Evolutionary conservation across 2,329 filamentous ascomycete species (phyloP).

Genomic region (Nothophoma quercina): DNA sequence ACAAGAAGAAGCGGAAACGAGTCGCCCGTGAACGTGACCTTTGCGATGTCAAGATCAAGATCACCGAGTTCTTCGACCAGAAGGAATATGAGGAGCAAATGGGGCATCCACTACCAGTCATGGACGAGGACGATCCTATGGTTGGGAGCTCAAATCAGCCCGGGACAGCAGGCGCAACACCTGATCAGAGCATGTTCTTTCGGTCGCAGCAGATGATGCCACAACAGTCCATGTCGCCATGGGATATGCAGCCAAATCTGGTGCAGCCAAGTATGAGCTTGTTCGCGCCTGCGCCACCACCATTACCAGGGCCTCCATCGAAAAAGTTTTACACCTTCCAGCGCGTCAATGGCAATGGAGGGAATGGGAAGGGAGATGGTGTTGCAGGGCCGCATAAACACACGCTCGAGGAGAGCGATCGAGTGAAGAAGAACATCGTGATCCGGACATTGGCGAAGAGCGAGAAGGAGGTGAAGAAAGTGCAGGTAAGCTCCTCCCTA

Average conservation of each 20-base stretch:
- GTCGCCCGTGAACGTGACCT: slow-evolving; percentile 76
- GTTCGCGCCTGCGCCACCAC: slow-evolving; percentile 16
- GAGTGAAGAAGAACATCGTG: slow-evolving; percentile 82
- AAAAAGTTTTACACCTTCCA: slow-evolving; percentile 72
- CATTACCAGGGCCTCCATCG: slow-evolving; percentile 11
- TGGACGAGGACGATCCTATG: slow-evolving; percentile 19
- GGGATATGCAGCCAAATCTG: slow-evolving; percentile 36
- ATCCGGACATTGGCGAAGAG: slow-evolving; percentile 70
- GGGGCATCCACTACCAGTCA: slow-evolving; percentile 35
- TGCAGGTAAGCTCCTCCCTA: slow-evolving; percentile 35
- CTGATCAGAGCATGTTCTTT: slow-evolving; percentile 33
- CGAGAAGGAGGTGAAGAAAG: slow-evolving; percentile 70
- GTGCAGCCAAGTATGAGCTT: slow-evolving; percentile 25
- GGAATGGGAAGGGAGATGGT: slow-evolving; percentile 74
- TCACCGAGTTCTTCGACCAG: slow-evolving; percentile 77
- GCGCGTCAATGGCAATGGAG: slow-evolving; percentile 77
- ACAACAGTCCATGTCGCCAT: slow-evolving; percentile 27
- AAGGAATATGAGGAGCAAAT: slow-evolving; percentile 48
- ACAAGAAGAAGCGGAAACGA: slow-evolving; percentile 83
- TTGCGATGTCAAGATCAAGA: slow-evolving; percentile 89
- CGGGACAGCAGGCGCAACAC: slow-evolving; percentile 1
- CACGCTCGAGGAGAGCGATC: slow-evolving; percentile 74
- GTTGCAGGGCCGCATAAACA: slow-evolving; percentile 78
- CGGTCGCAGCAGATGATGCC: slow-evolving; percentile 23
- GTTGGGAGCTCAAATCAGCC: slow-evolving; percentile 11